A percentile compares a stretch with the other conserved stretches of the same genome.
Conservation (phyloP, 306 rosid genomes). For the Psophocarpus tetragonolobus region DNA sequence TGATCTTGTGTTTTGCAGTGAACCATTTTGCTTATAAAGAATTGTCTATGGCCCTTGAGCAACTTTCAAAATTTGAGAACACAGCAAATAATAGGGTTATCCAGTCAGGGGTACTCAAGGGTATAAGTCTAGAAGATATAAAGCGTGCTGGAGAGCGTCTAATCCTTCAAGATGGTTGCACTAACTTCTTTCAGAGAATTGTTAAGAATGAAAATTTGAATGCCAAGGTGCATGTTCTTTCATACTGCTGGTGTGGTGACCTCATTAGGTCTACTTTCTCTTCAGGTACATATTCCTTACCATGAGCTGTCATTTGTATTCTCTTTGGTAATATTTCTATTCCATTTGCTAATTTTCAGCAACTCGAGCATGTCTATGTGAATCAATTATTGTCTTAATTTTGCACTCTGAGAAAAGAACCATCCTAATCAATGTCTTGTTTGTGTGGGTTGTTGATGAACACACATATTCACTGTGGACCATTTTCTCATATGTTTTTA, state of each 20-base stretch:
- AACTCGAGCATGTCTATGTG: background rate
- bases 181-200: slow-evolving; percentile 65
- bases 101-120: slow-evolving; percentile 90
- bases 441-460: slow-evolving; percentile 18
- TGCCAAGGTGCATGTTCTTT: slow-evolving; percentile 78
- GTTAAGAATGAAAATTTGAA: slow-evolving; percentile 66
- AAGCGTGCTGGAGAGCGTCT: slow-evolving; percentile 95
- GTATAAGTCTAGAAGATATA: slow-evolving; percentile 81
- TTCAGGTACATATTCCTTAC: slow-evolving; percentile 60
- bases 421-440: background rate
- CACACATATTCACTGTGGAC: background rate
- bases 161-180: slow-evolving; percentile 86
- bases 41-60: slow-evolving; percentile 70
- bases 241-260: slow-evolving; percentile 99
- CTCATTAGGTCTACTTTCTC: slow-evolving; percentile 88
- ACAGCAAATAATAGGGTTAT: slow-evolving; percentile 83
- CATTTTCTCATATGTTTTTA: slow-evolving; percentile 20
- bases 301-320: slow-evolving; percentile 18
- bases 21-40: slow-evolving; percentile 54
- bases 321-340: slow-evolving; percentile 16
- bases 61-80: slow-evolving; percentile 84
- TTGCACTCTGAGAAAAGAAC: slow-evolving; percentile 25
- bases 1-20: slow-evolving; percentile 54
- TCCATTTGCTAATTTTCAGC: slow-evolving; percentile 21
- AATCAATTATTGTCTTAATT: slow-evolving; percentile 26